Conservation (phyloP, 805 yeast genomes). For the Ogataea kodamae region DNA sequence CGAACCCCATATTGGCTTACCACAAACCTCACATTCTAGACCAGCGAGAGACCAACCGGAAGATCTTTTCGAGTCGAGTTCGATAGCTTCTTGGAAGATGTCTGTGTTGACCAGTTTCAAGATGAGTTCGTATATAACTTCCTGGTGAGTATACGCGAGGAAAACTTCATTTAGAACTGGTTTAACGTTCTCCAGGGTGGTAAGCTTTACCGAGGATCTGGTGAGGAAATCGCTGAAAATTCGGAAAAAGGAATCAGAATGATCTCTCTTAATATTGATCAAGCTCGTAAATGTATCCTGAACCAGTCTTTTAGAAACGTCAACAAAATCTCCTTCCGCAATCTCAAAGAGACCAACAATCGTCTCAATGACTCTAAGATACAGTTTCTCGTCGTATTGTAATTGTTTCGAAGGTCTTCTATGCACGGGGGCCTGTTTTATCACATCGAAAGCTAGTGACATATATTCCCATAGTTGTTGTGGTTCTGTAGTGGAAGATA, state of each 20-base stretch:
- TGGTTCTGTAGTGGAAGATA: constrained; percentile 6
- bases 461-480: constrained; percentile 35
- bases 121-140: constrained; percentile 48
- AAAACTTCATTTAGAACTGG: constrained; percentile 60
- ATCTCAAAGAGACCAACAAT: constrained; percentile 35
- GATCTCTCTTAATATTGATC: constrained; percentile 30
- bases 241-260: constrained; percentile 43
- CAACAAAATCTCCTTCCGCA: constrained; percentile 28
- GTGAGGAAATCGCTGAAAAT: constrained; percentile 56
- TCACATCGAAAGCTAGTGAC: constrained; percentile 33
- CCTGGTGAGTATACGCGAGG: constrained; percentile 62
- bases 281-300: constrained; percentile 42
- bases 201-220: constrained; percentile 42
- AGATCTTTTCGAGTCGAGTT: constrained; percentile 39
- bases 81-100: constrained; percentile 44
- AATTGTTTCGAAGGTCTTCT: constrained; percentile 17
- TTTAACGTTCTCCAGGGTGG: constrained; percentile 58
- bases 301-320: constrained; percentile 36
- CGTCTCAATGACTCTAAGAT: constrained; percentile 39
- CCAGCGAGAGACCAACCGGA: constrained; percentile 62
- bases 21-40: constrained; percentile 72
- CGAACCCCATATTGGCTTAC: constrained; percentile 68
- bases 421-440: constrained; percentile 26
- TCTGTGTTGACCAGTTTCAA: constrained; percentile 55
- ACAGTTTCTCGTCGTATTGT: constrained; percentile 34